A percentile compares a stretch with the other conserved stretches of the same genome.
Conservation (phyloP, 179 eudicot species). For the Patellifolia procumbens region DNA sequence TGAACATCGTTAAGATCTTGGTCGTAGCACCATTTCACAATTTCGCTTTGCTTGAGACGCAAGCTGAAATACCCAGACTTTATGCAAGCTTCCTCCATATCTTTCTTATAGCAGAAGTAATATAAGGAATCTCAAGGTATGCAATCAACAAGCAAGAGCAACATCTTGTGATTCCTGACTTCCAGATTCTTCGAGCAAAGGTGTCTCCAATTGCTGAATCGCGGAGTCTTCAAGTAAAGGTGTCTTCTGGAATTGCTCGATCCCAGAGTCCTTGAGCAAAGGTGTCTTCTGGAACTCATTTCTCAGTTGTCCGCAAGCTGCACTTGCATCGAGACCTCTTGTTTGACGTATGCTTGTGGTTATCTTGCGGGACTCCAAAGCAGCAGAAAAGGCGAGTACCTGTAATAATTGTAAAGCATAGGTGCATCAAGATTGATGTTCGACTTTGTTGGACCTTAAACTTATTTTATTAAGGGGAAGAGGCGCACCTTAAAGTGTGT, state of each 20-base stretch:
- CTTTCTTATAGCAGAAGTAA: not conserved
- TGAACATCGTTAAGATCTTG: not conserved
- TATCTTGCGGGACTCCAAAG: conserved; percentile 73
- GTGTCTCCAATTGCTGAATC: conserved; percentile 44
- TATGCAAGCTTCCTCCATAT: conserved; percentile 1
- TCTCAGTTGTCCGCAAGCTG: conserved; percentile 97
- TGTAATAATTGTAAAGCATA: conserved; percentile 23
- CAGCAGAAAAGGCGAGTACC: conserved; percentile 70
- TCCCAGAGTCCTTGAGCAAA: conserved; percentile 30
- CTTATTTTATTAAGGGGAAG: too few species aligned
- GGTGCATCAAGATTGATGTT: not conserved
- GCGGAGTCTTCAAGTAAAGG: too few species aligned
- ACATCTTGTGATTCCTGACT: conserved; percentile 18
- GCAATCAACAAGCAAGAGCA: conserved; percentile 37
- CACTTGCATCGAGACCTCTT: conserved; percentile 94
- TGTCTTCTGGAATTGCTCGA: not conserved
- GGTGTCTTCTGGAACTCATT: conserved; percentile 90
- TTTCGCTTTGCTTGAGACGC: not conserved
- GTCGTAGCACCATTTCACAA: not conserved
- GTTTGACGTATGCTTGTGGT: conserved; percentile 94
- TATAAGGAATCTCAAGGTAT: not conserved
- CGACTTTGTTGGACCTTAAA: too few species aligned
- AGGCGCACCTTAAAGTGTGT: not conserved
- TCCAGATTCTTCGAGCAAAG: conserved; percentile 36
- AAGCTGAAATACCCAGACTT: not conserved